Evolutionary conservation across 306 rosid genomes (phyloP).

Genomic region (Gastrolobium villosum): DNA sequence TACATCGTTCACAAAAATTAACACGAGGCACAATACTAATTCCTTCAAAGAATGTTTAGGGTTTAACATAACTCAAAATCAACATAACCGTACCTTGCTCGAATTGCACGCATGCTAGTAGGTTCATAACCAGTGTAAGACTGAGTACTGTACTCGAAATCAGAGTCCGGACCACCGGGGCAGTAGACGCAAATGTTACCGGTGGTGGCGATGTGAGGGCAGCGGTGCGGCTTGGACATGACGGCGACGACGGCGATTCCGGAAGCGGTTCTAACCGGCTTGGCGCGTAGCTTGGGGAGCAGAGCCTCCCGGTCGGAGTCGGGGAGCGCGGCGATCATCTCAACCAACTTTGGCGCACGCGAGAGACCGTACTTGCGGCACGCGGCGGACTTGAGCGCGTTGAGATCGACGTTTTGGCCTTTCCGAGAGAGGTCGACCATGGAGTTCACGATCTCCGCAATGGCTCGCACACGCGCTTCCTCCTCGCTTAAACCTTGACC

Average conservation of each 20-base stretch:
- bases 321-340: slow-evolving; percentile 94
- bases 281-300: slow-evolving; percentile 94
- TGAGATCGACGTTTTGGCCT: slow-evolving; percentile 90
- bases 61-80: background rate
- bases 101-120: slow-evolving; percentile 97
- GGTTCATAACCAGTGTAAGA: slow-evolving; percentile 99
- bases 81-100: slow-evolving; percentile 74
- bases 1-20: background rate
- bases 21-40: background rate
- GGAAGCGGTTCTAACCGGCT: slow-evolving; percentile 95
- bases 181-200: slow-evolving; percentile 97
- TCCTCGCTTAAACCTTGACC: slow-evolving; percentile 89
- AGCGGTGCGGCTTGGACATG: slow-evolving; percentile 97
- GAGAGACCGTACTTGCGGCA: slow-evolving; percentile 97
- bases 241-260: slow-evolving; percentile 98
- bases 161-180: slow-evolving; percentile 98
- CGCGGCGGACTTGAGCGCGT: slow-evolving; percentile 88
- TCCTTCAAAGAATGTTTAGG: background rate
- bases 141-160: slow-evolving; percentile 96
- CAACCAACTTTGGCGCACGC: slow-evolving; percentile 95
- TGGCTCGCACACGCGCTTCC: slow-evolving; percentile 95
- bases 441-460: slow-evolving; percentile 88
- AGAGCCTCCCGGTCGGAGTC: slow-evolving; percentile 88
- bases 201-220: slow-evolving; percentile 96
- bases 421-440: slow-evolving; percentile 91